A percentile compares a stretch with the other conserved stretches of the same genome.
Evolutionary conservation across 2,329 filamentous ascomycete genomes (phyloP).

Genomic region (Colletotrichum agaves): DNA sequence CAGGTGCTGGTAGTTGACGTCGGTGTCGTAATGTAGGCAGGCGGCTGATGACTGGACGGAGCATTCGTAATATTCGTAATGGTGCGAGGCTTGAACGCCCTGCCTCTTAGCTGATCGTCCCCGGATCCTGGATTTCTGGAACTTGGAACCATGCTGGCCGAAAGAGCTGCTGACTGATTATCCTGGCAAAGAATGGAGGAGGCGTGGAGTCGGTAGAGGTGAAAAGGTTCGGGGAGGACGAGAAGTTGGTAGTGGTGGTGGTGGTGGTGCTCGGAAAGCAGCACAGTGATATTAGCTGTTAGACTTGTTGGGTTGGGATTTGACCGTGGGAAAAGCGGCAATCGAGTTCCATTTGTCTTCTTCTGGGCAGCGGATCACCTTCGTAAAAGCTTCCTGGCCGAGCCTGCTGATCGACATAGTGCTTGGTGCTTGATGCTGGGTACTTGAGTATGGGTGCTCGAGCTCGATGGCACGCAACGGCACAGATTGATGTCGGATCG

Average conservation of each 20-base stretch:
- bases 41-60: no score
- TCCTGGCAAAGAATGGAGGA: neutral
- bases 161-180: conserved; percentile 16
- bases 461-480: neutral
- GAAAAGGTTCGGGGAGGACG: neutral
- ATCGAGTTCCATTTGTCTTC: conserved; percentile 19
- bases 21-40: no score
- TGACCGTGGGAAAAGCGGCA: conserved; percentile 11
- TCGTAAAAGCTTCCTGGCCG: conserved; percentile 15
- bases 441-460: neutral
- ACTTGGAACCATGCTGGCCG: conserved; percentile 2
- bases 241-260: neutral
- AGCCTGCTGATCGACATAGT: conserved; percentile 4
- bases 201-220: neutral
- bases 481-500: conserved; percentile 1
- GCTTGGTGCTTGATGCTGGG: neutral
- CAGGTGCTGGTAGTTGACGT: no score
- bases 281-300: neutral
- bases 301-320: neutral
- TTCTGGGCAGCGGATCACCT: conserved; percentile 10
- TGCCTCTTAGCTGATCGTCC: no score
- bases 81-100: no score
- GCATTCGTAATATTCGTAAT: no score
- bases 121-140: no score
- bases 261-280: neutral